Base-by-base conservation (phyloP, 2,329 filamentous ascomycete genomes). In the Aspergillus vadensis region DNA sequence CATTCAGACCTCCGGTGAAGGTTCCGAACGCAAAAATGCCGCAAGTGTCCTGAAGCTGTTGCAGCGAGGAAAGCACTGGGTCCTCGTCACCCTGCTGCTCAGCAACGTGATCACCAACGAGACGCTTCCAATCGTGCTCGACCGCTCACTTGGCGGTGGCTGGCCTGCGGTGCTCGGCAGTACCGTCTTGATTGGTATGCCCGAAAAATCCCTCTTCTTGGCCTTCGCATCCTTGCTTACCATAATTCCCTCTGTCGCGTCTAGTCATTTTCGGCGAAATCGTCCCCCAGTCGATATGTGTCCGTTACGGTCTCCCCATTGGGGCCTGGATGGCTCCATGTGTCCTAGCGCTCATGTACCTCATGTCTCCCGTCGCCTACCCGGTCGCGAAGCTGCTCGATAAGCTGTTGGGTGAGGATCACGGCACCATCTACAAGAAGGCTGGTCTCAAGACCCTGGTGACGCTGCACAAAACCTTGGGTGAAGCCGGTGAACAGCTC, bases 101-200 rank as follows among this genome's bases (percentile, higher is more conserved):
- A 92, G 92, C 76, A 99, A 99, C 76, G 95, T 99, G 72, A 96
- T 99, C 70, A 96, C 96, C 66, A 98, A 99, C 76, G 95, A 98
- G 79, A 96, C 94, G 2, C 82, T 97, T 14, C 95, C 95, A 27
- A 97, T 99, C 63, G 91, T 99, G 10, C 85, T 99, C 55, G 95
- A 99, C 77, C 85, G 95, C 59, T 97, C 92, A 59, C 85, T 99
- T 17, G 95, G 95, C 30, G 95, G 95, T 67, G 95, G 95, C 65
- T 93, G 96, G 82, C 93, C 94, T 63, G 95, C 95, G 63, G 92
- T 98, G 21, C 84, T 98, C 55, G 92, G 93, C 70, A 96, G 92
- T 81, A 99, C 95, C 1, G 86, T 96, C 14, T 80, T 98, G 64
- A 98, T 99, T 77, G 93, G 92, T 96, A 86, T 67, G 85, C 72